phyloP scores from a whole-genome alignment of 2,329 filamentous ascomycete genomes.

The Colletotrichum spaethianum region DNA sequence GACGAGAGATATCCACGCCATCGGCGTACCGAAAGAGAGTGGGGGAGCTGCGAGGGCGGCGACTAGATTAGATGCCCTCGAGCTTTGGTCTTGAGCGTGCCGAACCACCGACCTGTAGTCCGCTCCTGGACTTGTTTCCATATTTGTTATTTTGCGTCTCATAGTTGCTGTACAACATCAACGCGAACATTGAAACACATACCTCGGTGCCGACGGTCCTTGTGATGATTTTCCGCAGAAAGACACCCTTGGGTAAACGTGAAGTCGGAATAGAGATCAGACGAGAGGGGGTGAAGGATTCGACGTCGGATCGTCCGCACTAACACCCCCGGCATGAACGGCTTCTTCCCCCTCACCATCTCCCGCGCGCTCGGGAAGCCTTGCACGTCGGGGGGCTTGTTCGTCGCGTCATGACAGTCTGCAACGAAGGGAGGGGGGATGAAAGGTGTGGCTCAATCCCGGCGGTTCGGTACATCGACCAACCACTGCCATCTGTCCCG shows the following conservation, averaged over 20 bases:
- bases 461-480: background rate
- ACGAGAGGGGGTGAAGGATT: constrained; percentile 7
- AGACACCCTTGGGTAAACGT: background rate
- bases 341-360: constrained; percentile 19
- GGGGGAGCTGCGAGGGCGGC: constrained; percentile 5
- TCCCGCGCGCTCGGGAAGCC: constrained; percentile 31
- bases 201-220: too few species aligned
- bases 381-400: background rate
- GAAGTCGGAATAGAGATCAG: constrained; percentile 34
- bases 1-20: constrained; percentile 35
- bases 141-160: constrained; percentile 14
- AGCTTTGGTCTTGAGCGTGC: constrained; percentile 8
- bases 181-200: constrained; percentile 11
- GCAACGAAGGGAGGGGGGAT: background rate
- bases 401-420: constrained; percentile 10
- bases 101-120: constrained; percentile 13
- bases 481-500: background rate
- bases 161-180: constrained; percentile 37
- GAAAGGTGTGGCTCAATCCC: constrained; percentile 5
- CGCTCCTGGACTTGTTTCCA: constrained; percentile 29
- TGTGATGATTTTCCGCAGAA: background rate
- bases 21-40: constrained; percentile 18
- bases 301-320: constrained; percentile 17
- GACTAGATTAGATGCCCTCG: background rate
- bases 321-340: constrained; percentile 5